Conservation (phyloP, 2,329 filamentous ascomycete genomes). For the Pseudophaeomoniella oleicola region DNA sequence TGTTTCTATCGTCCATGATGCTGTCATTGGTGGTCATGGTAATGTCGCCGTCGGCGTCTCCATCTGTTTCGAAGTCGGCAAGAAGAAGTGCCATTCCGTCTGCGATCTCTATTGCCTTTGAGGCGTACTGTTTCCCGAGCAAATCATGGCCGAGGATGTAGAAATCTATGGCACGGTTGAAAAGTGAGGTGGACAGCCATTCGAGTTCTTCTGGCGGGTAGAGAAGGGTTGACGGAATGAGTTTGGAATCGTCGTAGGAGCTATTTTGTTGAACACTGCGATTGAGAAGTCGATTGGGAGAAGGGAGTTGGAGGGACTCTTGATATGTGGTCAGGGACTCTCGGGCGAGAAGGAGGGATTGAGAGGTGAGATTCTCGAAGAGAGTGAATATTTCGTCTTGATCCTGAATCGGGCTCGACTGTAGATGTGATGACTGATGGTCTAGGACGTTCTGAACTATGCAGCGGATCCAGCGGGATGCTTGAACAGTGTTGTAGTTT, state of each 20-base stretch:
- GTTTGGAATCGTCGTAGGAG: not conserved
- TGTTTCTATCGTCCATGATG: too few species aligned
- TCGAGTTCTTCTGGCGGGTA: constrained; percentile 42
- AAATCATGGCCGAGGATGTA: constrained; percentile 22
- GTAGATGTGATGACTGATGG: constrained; percentile 41
- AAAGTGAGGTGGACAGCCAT: constrained; percentile 39
- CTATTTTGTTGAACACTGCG: not conserved
- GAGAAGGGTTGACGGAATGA: not conserved
- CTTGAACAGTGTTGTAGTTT: constrained; percentile 39
- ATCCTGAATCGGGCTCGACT: constrained; percentile 19
- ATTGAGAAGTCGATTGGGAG: not conserved
- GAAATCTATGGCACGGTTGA: constrained; percentile 42
- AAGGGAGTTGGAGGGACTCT: not conserved
- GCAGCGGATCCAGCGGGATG: constrained; percentile 67
- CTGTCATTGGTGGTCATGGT: too few species aligned
- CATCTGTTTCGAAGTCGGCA: not conserved
- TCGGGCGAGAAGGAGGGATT: constrained; percentile 15
- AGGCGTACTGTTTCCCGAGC: constrained; percentile 28
- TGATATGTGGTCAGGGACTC: not conserved
- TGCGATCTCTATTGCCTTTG: constrained; percentile 30
- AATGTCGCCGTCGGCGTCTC: too few species aligned
- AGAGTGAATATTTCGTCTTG: constrained; percentile 10
- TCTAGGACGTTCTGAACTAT: constrained; percentile 55
- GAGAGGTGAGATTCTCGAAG: constrained; percentile 21
- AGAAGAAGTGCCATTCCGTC: constrained; percentile 6